Conservation (phyloP, 2,329 filamentous ascomycete genomes). For the Thyridium curvatum region DNA sequence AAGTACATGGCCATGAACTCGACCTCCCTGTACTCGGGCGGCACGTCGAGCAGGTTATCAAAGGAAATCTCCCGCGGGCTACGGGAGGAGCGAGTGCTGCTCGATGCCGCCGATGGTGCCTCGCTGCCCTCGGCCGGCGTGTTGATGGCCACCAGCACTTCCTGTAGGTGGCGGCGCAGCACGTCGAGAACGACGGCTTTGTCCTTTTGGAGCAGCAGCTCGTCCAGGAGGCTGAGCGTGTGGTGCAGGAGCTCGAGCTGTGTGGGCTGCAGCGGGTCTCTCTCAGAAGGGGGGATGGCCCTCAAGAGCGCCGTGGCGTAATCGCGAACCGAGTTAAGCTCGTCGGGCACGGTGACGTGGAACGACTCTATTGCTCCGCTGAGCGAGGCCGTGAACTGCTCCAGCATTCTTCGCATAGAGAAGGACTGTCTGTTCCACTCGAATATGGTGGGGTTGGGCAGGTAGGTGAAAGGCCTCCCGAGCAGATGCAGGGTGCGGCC, state of each 20-base stretch:
- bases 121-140: slow-evolving; percentile 2
- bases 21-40: slow-evolving; percentile 22
- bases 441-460: slow-evolving; percentile 32
- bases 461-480: slow-evolving; percentile 24
- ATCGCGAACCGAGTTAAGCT: background rate
- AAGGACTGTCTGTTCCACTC: slow-evolving; percentile 19
- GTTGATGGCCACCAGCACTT: slow-evolving; percentile 8
- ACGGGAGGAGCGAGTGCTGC: too few species aligned
- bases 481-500: slow-evolving; percentile 1
- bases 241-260: slow-evolving; percentile 8
- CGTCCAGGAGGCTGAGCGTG: slow-evolving; percentile 6
- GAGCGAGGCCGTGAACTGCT: slow-evolving; percentile 1
- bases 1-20: slow-evolving; percentile 23
- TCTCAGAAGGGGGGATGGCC: background rate
- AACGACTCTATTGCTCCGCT: background rate
- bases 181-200: slow-evolving; percentile 8
- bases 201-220: slow-evolving; percentile 2
- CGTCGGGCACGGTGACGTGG: background rate
- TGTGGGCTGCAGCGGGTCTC: too few species aligned
- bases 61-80: slow-evolving; percentile 10
- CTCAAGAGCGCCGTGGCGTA: background rate
- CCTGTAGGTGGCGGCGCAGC: slow-evolving; percentile 11
- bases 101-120: background rate
- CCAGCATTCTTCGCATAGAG: slow-evolving; percentile 9
- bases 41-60: slow-evolving; percentile 15